Evolutionary conservation across 78 protist genomes (phyloP), one percentile per base, ranked within the genome.

Genomic region (Protostelium mycophagum): DNA sequence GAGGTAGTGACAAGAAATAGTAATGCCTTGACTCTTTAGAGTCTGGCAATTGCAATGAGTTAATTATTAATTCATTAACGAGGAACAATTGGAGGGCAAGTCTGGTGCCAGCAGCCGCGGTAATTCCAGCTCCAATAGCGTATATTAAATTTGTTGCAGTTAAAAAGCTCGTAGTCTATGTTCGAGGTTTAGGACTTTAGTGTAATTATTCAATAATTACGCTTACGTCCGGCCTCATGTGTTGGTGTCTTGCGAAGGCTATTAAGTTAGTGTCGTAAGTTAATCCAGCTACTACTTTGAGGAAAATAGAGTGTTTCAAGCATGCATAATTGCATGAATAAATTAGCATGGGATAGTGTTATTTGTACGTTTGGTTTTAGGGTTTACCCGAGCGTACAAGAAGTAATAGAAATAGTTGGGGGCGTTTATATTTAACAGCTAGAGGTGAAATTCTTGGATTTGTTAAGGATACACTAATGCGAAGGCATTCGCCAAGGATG

Each of bases 81-180:
- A 94, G 90, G 86, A 94, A 83, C 97, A 90, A 95, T 94, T 96
- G 97, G 97, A 96, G 97, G 97, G 97, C 96, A 96, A 95, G 97
- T 95, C 97, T 93, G 97, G 97, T 96, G 97, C 97, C 97, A 96
- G 97, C 97, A 95, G 97, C 97, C 97, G 97, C 97, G 97, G 97
- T 96, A 96, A 96, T 94, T 94, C 96, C 96, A 92, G 96, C 95
- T 94, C 96, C 93, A 90, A 90, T 93, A 92, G 96, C 91, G 94
- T 94, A 94, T 92, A 90, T 89, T 94, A 94, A 94, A 94, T 92
- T 93, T 94, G 96, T 94, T 94, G 95, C 95, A 90, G 95, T 94
- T 94, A 92, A 94, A 94, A 94, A 91, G 96, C 96, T 94, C 96
- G 96, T 94, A 94, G 96, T 94, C 89, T 92, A 89, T 92, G 85